phyloP scores from a whole-genome alignment of 176 grass and related monocot genomes.

The Poa pratensis region DNA sequence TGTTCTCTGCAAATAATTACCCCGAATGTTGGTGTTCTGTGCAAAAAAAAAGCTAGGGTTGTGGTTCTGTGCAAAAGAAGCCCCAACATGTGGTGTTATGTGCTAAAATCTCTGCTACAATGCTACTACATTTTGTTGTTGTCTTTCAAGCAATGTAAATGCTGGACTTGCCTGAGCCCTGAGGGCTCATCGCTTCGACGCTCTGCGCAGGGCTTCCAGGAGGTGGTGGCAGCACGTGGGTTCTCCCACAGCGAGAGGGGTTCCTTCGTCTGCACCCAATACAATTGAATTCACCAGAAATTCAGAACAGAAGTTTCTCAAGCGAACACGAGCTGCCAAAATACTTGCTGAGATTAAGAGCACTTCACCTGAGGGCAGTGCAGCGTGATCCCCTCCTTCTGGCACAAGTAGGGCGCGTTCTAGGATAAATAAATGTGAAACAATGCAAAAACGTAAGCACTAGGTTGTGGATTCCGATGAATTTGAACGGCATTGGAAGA shows the following conservation, averaged over 20 bases:
- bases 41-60: too few relatives aligned
- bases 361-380: constrained; percentile 67
- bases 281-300: constrained; percentile 14
- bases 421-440: constrained; percentile 20
- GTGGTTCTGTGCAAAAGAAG: too few relatives aligned
- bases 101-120: too few relatives aligned
- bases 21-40: too few relatives aligned
- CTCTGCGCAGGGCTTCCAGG: constrained; percentile 85
- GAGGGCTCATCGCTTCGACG: constrained; percentile 53
- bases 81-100: too few relatives aligned
- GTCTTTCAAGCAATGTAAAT: not conserved
- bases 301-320: not conserved
- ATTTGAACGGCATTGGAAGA: not conserved
- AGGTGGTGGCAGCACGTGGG: constrained; percentile 64
- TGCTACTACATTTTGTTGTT: not conserved
- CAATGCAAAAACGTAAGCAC: constrained; percentile 11
- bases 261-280: constrained; percentile 60
- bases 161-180: constrained; percentile 57
- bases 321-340: not conserved
- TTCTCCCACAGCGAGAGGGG: constrained; percentile 74
- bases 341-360: not conserved
- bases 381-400: constrained; percentile 70
- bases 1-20: too few relatives aligned
- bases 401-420: constrained; percentile 58
- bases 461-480: not conserved